Base-by-base conservation (phyloP, 306 rosid species). In the Cicer pinnatifidum region DNA sequence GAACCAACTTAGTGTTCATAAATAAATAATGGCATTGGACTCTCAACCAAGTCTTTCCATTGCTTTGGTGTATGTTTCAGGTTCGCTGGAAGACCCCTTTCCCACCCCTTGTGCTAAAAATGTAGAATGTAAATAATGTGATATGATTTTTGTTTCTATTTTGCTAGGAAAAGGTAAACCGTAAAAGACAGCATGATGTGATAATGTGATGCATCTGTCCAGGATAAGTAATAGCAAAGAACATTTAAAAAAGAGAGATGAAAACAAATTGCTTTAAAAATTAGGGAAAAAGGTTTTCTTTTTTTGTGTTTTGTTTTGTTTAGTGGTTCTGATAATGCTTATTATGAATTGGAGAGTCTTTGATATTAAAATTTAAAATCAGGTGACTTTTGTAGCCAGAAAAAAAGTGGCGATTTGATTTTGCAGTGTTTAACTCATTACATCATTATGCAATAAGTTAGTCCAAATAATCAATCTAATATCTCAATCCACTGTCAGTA, bases 401-500 rank as follows among this genome's bases (percentile, higher is more conserved):
- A 54, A 12, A 73, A 45, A 13, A 19, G 40, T 58, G 50, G 17
- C 70, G 39, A 57, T 65, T 45, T 66, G 7, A 57, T 54, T 46
- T 79, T 64, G 12, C 39, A 6, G 28, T 35, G 4, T 35, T 43
- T 3, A 69, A 39, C 48, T 72, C 40, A 13, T 72, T 77, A 23
- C 38, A 39, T 81, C 23, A 6, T 12, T 63, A 68, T 47, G 64
- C 11, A 66, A 40, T 59, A 47, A 48, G 60, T 41, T 17, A 11
- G 47, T 64, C 50, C n/a, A 50, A 50, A 50, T 50, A 15, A 13
- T 50, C 9, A 56, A 50, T 66, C 11, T 17, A 41, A 65, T 50
- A 72, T 82, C 33, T 73, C 76, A 50, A 19, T 52, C 79, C 59
- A 7, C 63, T 56, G 73, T 20, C 10, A 4, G 40, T 46, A 56